phyloP scores from a whole-genome alignment of 345 rosid species.

The Bretschneidera sinensis region DNA sequence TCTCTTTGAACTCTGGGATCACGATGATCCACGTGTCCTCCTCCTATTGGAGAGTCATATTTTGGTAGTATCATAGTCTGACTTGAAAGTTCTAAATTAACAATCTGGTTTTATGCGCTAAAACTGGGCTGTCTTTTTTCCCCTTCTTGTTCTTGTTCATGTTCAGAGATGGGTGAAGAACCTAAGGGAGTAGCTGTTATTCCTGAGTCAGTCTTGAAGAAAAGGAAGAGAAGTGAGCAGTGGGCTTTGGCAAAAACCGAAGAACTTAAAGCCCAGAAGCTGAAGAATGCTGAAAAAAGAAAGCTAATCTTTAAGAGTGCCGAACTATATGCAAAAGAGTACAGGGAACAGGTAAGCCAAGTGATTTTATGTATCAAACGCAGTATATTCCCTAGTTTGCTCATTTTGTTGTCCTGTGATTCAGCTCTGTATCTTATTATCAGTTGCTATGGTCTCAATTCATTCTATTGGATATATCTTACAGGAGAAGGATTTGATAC shows the following conservation, averaged over 20 bases:
- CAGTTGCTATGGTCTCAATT: background rate
- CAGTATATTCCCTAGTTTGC: no score
- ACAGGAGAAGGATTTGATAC: constrained; percentile 61
- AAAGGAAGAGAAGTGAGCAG: constrained; percentile 66
- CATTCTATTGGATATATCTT: background rate
- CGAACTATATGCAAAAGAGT: constrained; percentile 54
- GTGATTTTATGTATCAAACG: no score
- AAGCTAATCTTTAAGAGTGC: constrained; percentile 57
- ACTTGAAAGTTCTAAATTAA: no score
- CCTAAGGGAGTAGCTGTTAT: constrained; percentile 25
- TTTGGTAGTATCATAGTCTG: no score
- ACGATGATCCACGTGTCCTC: no score
- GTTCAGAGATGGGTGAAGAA: constrained; percentile 29
- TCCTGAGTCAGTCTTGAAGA: constrained; percentile 84
- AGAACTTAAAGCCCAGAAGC: constrained; percentile 39
- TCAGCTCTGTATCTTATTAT: background rate
- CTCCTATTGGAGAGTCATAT: no score
- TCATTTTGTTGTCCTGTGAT: background rate
- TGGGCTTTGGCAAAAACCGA: constrained; percentile 53
- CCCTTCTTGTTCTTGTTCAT: no score
- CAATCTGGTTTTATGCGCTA: no score
- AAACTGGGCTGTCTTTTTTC: no score
- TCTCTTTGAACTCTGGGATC: no score
- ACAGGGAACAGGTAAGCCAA: constrained; percentile 41
- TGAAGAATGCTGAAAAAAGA: constrained; percentile 49